A percentile compares a stretch with the other conserved stretches of the same genome.
phyloP scores from a whole-genome alignment of 192 early-diverging fungal genomes.

The Coemansia sp. region DNA sequence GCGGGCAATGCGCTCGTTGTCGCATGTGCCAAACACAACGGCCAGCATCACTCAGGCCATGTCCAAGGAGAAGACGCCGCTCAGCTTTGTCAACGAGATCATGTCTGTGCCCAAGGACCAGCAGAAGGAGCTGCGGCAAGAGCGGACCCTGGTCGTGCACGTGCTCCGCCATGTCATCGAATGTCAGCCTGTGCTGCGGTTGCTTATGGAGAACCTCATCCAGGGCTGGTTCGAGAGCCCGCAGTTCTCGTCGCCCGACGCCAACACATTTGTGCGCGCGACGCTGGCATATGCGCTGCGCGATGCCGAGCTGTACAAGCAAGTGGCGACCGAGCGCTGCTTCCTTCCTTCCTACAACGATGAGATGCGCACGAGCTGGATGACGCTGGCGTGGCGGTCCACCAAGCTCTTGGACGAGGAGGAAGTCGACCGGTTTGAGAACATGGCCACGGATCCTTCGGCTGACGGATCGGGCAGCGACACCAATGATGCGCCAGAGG shows the following conservation, averaged over 20 bases:
- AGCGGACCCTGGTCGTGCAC: slow-evolving; percentile 72
- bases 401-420: slow-evolving; percentile 41
- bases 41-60: slow-evolving; percentile 14
- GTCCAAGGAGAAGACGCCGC: slow-evolving; percentile 30
- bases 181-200: slow-evolving; percentile 54
- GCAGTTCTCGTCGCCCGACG: slow-evolving; percentile 60
- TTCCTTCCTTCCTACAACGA: slow-evolving; percentile 62
- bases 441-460: not conserved
- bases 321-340: slow-evolving; percentile 58
- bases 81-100: slow-evolving; percentile 49
- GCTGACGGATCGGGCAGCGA: not conserved
- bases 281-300: slow-evolving; percentile 55
- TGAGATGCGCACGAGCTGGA: slow-evolving; percentile 54
- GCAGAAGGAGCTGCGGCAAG: slow-evolving; percentile 65
- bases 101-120: slow-evolving; percentile 56
- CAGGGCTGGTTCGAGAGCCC: slow-evolving; percentile 67
- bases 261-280: slow-evolving; percentile 62
- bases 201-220: slow-evolving; percentile 71
- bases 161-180: slow-evolving; percentile 90
- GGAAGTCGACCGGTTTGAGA: slow-evolving; percentile 36
- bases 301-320: slow-evolving; percentile 59
- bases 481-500: slow-evolving; percentile 3
- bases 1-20: slow-evolving; percentile 23
- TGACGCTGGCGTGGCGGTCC: slow-evolving; percentile 49
- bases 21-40: slow-evolving; percentile 6